These are phyloP conservation scores for Colletotrichum musicola DNA, from an alignment of 2,329 filamentous ascomycete species.

Conservation along the genomic window DNA sequence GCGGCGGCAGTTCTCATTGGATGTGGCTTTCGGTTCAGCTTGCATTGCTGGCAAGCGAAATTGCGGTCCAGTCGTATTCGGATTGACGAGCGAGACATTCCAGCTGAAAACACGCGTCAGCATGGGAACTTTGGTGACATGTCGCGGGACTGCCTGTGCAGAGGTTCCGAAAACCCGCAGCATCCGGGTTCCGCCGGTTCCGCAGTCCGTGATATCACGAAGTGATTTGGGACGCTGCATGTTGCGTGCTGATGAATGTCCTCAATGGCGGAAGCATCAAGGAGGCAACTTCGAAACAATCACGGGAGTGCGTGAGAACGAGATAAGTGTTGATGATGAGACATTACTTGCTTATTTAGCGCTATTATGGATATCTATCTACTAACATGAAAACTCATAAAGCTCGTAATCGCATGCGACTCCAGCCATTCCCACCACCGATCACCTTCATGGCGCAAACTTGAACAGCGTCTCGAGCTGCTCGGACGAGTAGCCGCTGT, in stretches of 20 bases:
- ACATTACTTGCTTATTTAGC: neutral
- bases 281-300: too few relatives aligned
- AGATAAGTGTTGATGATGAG: neutral
- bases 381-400: slow-evolving; percentile 4
- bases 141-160: neutral
- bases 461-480: slow-evolving; percentile 36
- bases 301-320: too few relatives aligned
- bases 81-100: neutral
- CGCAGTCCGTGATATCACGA: neutral
- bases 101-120: neutral
- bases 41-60: slow-evolving; percentile 18
- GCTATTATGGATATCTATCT: slow-evolving; percentile 4
- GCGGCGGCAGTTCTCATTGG: slow-evolving; percentile 1
- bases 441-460: slow-evolving; percentile 18
- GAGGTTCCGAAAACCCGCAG: neutral
- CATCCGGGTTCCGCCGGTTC: neutral
- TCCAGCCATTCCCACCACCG: neutral
- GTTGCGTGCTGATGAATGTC: neutral
- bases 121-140: neutral
- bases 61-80: slow-evolving; percentile 24
- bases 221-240: too few relatives aligned
- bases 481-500: slow-evolving; percentile 25
- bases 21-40: too few relatives aligned
- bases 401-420: neutral
- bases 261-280: neutral